Conservation (phyloP, 2,329 filamentous ascomycete species). For the Elsinoe batatas region DNA sequence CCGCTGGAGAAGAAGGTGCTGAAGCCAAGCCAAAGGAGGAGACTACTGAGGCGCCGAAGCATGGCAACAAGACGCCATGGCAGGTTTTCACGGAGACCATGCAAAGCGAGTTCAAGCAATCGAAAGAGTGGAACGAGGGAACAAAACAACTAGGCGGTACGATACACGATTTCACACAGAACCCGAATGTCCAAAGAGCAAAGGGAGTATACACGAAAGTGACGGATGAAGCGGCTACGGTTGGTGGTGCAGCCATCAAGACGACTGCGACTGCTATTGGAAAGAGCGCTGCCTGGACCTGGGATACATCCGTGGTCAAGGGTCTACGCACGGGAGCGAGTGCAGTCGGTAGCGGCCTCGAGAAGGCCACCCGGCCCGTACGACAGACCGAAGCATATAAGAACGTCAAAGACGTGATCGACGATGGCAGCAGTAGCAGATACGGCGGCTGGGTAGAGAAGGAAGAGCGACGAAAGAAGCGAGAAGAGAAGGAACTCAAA, state of each 20-base stretch:
- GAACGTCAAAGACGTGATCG: constrained; percentile 85
- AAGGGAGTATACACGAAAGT: constrained; percentile 80
- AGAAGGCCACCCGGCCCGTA: constrained; percentile 90
- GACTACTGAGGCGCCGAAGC: constrained; percentile 77
- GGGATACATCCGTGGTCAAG: constrained; percentile 90
- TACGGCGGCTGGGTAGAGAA: constrained; percentile 97
- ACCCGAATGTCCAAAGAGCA: constrained; percentile 77
- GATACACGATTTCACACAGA: constrained; percentile 85
- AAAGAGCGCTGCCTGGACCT: constrained; percentile 89
- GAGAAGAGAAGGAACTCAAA: constrained; percentile 61
- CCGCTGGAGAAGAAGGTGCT: constrained; percentile 39
- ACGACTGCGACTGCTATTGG: constrained; percentile 78
- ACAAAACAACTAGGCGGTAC: constrained; percentile 88
- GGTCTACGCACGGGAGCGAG: constrained; percentile 79
- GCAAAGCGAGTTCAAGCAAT: constrained; percentile 84
- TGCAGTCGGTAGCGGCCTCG: constrained; percentile 74
- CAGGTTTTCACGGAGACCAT: constrained; percentile 98
- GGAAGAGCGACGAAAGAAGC: constrained; percentile 74
- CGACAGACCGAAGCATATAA: constrained; percentile 92
- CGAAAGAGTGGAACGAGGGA: constrained; percentile 98
- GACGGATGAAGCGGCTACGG: constrained; percentile 69
- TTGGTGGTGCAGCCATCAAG: constrained; percentile 71
- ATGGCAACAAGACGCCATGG: constrained; percentile 97
- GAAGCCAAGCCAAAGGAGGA: constrained; percentile 52
- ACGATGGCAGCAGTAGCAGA: constrained; percentile 89